Evolutionary conservation across 78 protist species (phyloP), one percentile per base, ranked within the genome.

Genomic region (Diacronema lutheri): DNA sequence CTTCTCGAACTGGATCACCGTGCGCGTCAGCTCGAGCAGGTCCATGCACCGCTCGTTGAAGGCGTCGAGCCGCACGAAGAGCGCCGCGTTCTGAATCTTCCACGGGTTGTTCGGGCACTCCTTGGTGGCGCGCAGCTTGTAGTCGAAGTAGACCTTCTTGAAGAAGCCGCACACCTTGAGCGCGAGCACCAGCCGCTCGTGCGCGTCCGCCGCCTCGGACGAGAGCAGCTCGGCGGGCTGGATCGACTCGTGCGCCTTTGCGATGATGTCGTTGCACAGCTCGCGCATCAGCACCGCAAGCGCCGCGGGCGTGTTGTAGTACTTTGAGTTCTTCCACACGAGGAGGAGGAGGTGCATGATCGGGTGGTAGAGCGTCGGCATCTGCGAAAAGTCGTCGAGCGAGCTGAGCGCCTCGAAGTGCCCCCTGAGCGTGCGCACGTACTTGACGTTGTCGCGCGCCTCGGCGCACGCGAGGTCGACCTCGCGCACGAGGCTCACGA

Each of bases 181-280:
- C 50, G 66, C 29, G 37, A 33, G 0, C 29, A 10, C 11, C 14
- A 77, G 31, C 16, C 31, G 66, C n/a, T 10, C 44, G 46, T 5
- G 14, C 6, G 62, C 46, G 23, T 77, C 65, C 14, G 12, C 10
- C 25, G 80, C 26, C n/a, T 77, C 46, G 68, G 5, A 3, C 3
- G 3, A 0, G 57, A 37, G 35, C 20, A 77, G 29, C 55, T 55
- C 77, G 40, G 10, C 37, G 40, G 44, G 14, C 33, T 35, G 19
- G 33, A 82, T 6, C 26, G 9, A 69, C 21, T 11, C 19, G 57
- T 58, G 69, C 38, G 90, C 88, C 60, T 68, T 33, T 38, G 0
- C 64, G 83, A 93, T 93, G 64, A 93, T 0, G 38, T 81, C 90
- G 90, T 93, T 91, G 87, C 91, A 81, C 31, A 93, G 41, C 83